phyloP scores from a whole-genome alignment of 805 yeast genomes.

The Kluyveromyces lactis region DNA sequence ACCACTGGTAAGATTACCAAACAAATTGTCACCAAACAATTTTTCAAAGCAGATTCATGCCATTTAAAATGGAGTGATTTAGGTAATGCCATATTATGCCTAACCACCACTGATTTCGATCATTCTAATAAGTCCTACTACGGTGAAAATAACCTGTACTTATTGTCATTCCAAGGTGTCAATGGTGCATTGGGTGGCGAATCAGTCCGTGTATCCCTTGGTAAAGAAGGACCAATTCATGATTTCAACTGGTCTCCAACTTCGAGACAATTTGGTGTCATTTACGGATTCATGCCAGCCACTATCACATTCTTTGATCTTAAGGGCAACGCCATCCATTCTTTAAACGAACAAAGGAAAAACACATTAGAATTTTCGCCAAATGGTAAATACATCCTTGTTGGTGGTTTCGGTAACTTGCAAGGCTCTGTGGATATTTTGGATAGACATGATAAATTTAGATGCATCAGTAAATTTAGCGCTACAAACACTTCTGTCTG shows the following conservation, averaged over 20 bases:
- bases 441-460: conserved; percentile 82
- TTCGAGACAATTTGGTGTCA: conserved; percentile 94
- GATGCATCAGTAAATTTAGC: conserved; percentile 70
- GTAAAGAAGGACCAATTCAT: conserved; percentile 94
- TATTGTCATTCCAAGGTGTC: conserved; percentile 41
- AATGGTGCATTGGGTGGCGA: conserved; percentile 84
- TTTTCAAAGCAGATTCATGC: conserved; percentile 94
- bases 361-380: conserved; percentile 91
- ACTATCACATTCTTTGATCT: conserved; percentile 91
- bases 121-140: conserved; percentile 88
- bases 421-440: conserved; percentile 94
- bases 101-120: conserved; percentile 95
- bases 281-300: conserved; percentile 97
- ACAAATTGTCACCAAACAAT: conserved; percentile 77
- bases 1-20: conserved; percentile 36
- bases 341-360: conserved; percentile 79
- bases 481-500: conserved; percentile 96
- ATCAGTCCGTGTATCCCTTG: conserved; percentile 79
- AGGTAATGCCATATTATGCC: conserved; percentile 89
- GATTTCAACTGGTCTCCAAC: conserved; percentile 97
- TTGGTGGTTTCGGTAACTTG: conserved; percentile 96
- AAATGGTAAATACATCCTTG: conserved; percentile 80
- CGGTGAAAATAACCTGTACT: conserved; percentile 89
- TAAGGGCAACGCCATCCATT: conserved; percentile 78
- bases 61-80: conserved; percentile 86